Base-by-base conservation (phyloP, 345 rosid genomes). In the Salix suchowensis region DNA sequence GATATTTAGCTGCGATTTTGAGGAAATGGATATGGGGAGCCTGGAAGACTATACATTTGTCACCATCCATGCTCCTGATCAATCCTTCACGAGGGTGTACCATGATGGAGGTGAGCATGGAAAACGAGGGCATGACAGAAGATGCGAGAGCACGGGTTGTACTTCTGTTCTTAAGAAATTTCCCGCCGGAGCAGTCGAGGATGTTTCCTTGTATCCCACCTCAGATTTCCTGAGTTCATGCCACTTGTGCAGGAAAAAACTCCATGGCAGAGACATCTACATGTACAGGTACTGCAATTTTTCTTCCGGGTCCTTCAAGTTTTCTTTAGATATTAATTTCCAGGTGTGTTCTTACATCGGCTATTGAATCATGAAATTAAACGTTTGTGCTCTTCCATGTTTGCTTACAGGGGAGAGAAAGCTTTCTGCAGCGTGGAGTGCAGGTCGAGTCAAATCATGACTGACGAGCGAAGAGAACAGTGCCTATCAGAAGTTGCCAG, bases 361-460 rank as follows among this genome's bases (percentile, higher is more conserved):
- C n/a, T 18, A 19, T 28, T 13, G 13, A 71, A 18, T 19, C 24
- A 5, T 19, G 7, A 10, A 9, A 19, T 11, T 54, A 19, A 40
- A 32, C 36, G 4, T 32, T 24, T 9, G 50, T 30, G n/a, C 32
- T 28, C 26, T 40, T 28, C n/a, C 19, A 28, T 30, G 50, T 24
- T 62, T 30, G 50, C 21, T 62, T 77, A 65, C 88, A 95, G 96
- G 76, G 97, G 98, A 37, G 98, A 95, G 84, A 92, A 87, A 39
- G 98, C 87, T 0, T 95, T 90, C 79, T 94, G 96, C 50, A 94
- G 97, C 84, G 65, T 76, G 7, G 97, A 91, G 75, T 95, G 98
- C 78, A 79, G 97, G 68, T 89, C 94, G 14, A 80, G 77, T 65
- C 92, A 91, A 37, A 91, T 93, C 74, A 78, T 75, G 71, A 85